Evolutionary conservation across 257 asterid genomes (phyloP).

Genomic region (Lithospermum erythrorhizon): DNA sequence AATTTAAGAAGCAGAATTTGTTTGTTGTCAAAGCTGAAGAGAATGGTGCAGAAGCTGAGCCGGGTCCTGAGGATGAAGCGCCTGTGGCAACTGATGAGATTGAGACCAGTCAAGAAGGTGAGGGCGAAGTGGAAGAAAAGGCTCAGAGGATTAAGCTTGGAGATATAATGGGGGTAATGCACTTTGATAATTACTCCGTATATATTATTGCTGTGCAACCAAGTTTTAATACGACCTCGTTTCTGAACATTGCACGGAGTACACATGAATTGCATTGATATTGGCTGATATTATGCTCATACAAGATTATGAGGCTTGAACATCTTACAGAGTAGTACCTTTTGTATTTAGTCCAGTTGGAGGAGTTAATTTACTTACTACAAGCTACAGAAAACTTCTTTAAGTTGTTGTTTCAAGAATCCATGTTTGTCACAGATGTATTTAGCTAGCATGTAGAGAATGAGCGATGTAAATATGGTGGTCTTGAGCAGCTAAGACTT

Average conservation of each 20-base stretch:
- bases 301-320: neutral
- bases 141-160: conserved; percentile 72
- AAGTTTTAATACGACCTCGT: too few species aligned
- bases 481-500: too few species aligned
- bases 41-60: conserved; percentile 14
- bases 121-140: conserved; percentile 17
- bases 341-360: too few species aligned
- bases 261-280: neutral
- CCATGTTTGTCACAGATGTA: too few species aligned
- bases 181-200: neutral
- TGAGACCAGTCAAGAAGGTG: conserved; percentile 4
- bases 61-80: conserved; percentile 16
- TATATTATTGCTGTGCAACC: neutral
- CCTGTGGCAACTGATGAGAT: conserved; percentile 21
- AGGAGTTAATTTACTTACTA: too few species aligned
- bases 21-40: conserved; percentile 56
- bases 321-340: neutral
- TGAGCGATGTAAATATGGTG: too few species aligned
- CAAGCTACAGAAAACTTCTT: too few species aligned
- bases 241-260: neutral
- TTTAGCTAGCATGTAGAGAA: too few species aligned
- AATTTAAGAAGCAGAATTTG: conserved; percentile 19
- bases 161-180: conserved; percentile 85
- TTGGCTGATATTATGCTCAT: conserved; percentile 1
- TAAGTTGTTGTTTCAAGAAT: too few species aligned